Percentiles rank a stretch among this genome's conserved stretches.
phyloP scores from a whole-genome alignment of 345 rosid species.

The Xanthoceras sorbifolium region DNA sequence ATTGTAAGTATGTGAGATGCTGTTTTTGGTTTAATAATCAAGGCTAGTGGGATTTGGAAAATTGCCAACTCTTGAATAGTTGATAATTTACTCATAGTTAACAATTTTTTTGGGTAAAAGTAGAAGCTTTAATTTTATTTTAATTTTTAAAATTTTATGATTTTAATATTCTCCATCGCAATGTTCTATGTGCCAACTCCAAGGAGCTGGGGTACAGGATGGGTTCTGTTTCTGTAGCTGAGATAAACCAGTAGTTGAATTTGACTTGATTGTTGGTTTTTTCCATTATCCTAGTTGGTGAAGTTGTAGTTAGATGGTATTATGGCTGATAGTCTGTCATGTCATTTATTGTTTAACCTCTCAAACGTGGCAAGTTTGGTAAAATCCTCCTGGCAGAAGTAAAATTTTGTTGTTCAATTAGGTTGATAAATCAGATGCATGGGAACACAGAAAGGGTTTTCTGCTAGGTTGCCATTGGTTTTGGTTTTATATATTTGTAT shows the following conservation, averaged over 20 bases:
- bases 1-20: conserved; percentile 16
- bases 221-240: background rate
- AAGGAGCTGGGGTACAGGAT: background rate
- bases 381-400: background rate
- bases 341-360: background rate
- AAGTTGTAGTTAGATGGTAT: background rate
- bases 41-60: background rate
- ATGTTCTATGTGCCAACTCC: background rate
- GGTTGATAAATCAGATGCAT: background rate
- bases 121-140: background rate
- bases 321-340: too few relatives aligned
- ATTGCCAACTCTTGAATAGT: conserved; percentile 18
- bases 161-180: background rate
- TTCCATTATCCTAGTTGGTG: background rate
- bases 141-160: background rate
- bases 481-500: background rate
- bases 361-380: too few relatives aligned
- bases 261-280: background rate
- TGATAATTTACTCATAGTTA: background rate
- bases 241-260: background rate
- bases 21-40: conserved; percentile 9
- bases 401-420: background rate
- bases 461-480: background rate
- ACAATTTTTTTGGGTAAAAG: background rate
- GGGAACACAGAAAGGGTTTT: background rate